Conservation (phyloP, 2,329 filamentous ascomycete genomes). For the Fusarium sp. region DNA sequence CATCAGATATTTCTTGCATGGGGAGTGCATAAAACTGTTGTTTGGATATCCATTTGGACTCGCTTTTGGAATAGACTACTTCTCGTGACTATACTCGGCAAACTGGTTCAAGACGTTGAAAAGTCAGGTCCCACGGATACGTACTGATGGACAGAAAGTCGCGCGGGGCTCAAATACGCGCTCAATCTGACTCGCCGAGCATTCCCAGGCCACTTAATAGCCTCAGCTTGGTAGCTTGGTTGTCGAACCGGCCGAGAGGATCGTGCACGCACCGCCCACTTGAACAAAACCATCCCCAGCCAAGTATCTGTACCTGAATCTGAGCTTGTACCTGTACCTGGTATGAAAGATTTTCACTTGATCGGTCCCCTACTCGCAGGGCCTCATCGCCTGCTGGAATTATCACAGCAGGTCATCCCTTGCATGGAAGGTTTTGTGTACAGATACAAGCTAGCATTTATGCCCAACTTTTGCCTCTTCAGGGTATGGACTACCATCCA, state of each 20-base stretch:
- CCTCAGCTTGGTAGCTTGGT: constrained; percentile 23
- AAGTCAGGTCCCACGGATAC: not conserved
- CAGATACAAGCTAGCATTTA: constrained; percentile 12
- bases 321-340: constrained; percentile 14
- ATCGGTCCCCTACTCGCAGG: constrained; percentile 11
- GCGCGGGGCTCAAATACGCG: constrained; percentile 42
- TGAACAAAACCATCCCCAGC: constrained; percentile 11
- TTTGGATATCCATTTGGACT: not conserved
- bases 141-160: constrained; percentile 16
- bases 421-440: constrained; percentile 1
- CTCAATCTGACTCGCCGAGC: constrained; percentile 45
- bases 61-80: not conserved
- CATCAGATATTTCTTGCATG: constrained; percentile 41
- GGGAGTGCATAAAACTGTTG: constrained; percentile 26
- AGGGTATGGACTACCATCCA: constrained; percentile 9
- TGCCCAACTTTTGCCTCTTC: constrained; percentile 42
- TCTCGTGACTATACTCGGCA: not conserved
- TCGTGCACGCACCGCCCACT: constrained; percentile 20
- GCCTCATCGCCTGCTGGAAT: constrained; percentile 25
- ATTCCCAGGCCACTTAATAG: constrained; percentile 28
- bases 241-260: constrained; percentile 42
- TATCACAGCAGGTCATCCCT: not conserved
- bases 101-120: not conserved
- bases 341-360: constrained; percentile 7
- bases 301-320: constrained; percentile 7